Base-by-base conservation (phyloP, 75 land plant genomes). In the Cunninghamia lanceolata region DNA sequence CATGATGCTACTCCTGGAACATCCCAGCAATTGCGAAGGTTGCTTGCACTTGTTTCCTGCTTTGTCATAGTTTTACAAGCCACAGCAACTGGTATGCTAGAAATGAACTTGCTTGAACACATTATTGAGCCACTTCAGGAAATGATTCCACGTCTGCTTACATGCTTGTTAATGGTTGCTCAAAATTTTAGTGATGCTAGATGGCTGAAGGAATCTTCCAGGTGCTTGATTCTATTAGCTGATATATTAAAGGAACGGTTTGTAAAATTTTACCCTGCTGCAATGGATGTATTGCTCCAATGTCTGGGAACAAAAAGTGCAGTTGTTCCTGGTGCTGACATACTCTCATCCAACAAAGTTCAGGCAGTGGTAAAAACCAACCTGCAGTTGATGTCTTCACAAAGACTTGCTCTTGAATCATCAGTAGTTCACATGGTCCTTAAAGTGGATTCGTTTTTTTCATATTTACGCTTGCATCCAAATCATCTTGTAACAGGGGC, bases 381-480 rank as follows among this genome's bases (percentile, higher is more conserved):
- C 82, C 85, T 96, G 86, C 94, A 94, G 70, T 86, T 95, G 53
- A 88, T 98, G 59, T 90, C 93, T 59, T 75, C 91, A 19, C 99
- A 98, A 88, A 94, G 95, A 81, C 82, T 87, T 83, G 91, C 90
- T 14, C 93, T 98, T 34, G 90, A 85, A 28, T 91, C 96, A 36
- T 92, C 92, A 84, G 88, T 92, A 83, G 95, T 94, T 30, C 83
- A 89, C 71, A 93, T 88, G 78, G 75, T 96, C 52, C 91, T 98
- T 74, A 87, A 92, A 46, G 78, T 93, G 85, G 87, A 89, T 89
- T 89, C 88, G 0, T 91, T 93, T 56, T 91, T 98, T 86, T 91
- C 99, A 38, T 88, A 86, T 85, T 85, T 98, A 84, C 95, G 99
- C 63, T 88, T 98, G 84, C 99, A 98, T 86, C 96, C 99, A 83